Base-by-base conservation (phyloP, 331 rosid genomes). In the Acacia pycnantha region DNA sequence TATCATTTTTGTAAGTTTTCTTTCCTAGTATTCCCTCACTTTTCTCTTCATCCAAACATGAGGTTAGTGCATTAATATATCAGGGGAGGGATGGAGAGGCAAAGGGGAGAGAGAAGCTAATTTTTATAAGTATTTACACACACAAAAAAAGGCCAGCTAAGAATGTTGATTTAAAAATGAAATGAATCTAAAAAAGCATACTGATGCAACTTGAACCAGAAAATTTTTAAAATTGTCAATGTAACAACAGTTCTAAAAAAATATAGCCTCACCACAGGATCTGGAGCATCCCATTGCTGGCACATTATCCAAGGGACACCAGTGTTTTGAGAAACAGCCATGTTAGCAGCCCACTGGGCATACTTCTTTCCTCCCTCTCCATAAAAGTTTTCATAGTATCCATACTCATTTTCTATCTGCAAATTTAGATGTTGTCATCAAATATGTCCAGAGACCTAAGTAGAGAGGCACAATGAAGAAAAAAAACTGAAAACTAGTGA, bases 281-380 rank as follows among this genome's bases (percentile, higher is more conserved):
- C 95, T 76, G 98, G 97, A 87, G 98, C 97, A 89, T 94, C 98
- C 85, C 79, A 93, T 82, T 93, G 98, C 79, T 94, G 98, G 87
- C 98, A 94, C 98, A 94, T 92, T 74, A 94, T 91, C 98, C 97
- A 93, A 79, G 97, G 97, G 76, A 93, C 95, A 10, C 97, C 92
- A 22, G 72, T 89, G 80, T 94, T 91, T 81, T 92, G 97, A 79
- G 97, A 85, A 77, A 94, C 94, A 66, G 98, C 98, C 97, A 91
- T 93, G 77, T 84, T 89, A 84, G 98, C 98, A 82, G 97, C 92
- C 97, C 98, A 94, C 88, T 80, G 53, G 37, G 97, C 97, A 88
- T 94, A 93, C 76, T 87, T 84, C 86, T 93, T 90, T 62, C 98
- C 98, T 22, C 86, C 97, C 31, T 93, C 97, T 86, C 94, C 92